Conservation (phyloP, 2,329 filamentous ascomycete species). For the Tympanopsis confertula region DNA sequence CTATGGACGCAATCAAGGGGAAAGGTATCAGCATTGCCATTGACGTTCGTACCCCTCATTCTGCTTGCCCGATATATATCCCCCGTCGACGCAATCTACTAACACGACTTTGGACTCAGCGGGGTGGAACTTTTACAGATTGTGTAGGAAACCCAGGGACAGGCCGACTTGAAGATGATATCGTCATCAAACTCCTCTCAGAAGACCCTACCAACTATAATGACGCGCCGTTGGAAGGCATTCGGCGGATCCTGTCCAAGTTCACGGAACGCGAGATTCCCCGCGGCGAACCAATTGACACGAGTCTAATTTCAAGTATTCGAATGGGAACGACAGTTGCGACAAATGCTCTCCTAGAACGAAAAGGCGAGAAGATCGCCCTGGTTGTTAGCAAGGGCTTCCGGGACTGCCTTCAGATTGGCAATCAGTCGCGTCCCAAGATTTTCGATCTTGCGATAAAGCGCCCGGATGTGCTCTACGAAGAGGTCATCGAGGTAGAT, state of each 20-base stretch:
- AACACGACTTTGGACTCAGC: conserved; percentile 18
- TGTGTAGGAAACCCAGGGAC: conserved; percentile 72
- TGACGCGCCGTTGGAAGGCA: conserved; percentile 84
- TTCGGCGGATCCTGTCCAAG: conserved; percentile 70
- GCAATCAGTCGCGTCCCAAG: conserved; percentile 77
- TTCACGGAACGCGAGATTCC: conserved; percentile 69
- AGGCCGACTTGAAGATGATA: conserved; percentile 60
- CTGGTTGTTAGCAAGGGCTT: conserved; percentile 82
- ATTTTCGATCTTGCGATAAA: conserved; percentile 85
- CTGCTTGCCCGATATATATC: background rate
- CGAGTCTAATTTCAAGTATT: conserved; percentile 74
- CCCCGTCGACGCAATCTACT: conserved; percentile 4
- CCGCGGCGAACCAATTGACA: conserved; percentile 70
- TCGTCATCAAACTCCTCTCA: conserved; percentile 78
- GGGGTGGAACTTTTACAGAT: conserved; percentile 86
- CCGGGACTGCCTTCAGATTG: conserved; percentile 76
- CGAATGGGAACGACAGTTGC: conserved; percentile 94
- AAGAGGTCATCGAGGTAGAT: conserved; percentile 76
- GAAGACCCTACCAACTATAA: conserved; percentile 84
- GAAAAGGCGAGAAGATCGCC: conserved; percentile 81
- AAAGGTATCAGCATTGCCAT: too few species aligned
- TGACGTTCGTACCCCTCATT: conserved; percentile 3
- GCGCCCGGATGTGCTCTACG: conserved; percentile 79
- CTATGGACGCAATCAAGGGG: too few species aligned
- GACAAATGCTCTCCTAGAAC: conserved; percentile 79